Evolutionary conservation across 2,329 filamentous ascomycete genomes (phyloP).

Genomic region (Teratosphaeria pseudoeucalypti): DNA sequence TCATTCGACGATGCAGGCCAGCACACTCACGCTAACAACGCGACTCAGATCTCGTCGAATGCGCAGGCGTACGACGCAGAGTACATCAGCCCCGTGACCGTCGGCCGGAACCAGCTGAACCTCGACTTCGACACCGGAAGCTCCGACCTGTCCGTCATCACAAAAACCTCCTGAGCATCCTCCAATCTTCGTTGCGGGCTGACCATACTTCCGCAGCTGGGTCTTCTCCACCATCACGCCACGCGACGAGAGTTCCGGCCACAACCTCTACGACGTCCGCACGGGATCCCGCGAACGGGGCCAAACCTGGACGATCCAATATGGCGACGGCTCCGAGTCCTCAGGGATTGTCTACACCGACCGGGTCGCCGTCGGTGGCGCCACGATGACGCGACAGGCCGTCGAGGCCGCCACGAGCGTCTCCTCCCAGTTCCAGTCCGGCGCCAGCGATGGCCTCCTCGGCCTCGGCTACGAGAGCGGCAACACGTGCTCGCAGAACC

Average conservation of each 20-base stretch:
- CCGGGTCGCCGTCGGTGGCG: conserved; percentile 50
- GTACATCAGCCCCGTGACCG: conserved; percentile 45
- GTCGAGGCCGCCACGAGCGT: conserved; percentile 54
- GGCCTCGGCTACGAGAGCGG: conserved; percentile 50
- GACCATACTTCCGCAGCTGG: conserved; percentile 38
- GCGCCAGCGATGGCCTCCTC: conserved; percentile 48
- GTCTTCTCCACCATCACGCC: conserved; percentile 54
- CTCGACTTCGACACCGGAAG: conserved; percentile 64
- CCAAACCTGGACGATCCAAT: conserved; percentile 49
- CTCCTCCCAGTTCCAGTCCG: conserved; percentile 33
- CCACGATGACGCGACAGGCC: conserved; percentile 50
- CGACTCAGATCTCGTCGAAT: conserved; percentile 29
- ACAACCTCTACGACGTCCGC: conserved; percentile 46
- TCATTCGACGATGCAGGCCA: neutral
- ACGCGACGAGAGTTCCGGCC: conserved; percentile 40
- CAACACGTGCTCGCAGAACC: conserved; percentile 47
- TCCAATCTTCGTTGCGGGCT: neutral
- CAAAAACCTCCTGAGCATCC: neutral
- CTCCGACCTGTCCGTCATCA: conserved; percentile 49
- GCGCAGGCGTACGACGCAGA: conserved; percentile 28
- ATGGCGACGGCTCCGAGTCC: conserved; percentile 54
- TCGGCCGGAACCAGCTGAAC: conserved; percentile 53
- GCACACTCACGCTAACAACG: conserved; percentile 19
- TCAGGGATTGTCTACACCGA: conserved; percentile 56
- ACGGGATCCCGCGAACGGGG: conserved; percentile 32